These are phyloP conservation scores for Eremochloa ophiuroides DNA, from an alignment of 176 grass and related monocot species.

Conservation along the genomic window DNA sequence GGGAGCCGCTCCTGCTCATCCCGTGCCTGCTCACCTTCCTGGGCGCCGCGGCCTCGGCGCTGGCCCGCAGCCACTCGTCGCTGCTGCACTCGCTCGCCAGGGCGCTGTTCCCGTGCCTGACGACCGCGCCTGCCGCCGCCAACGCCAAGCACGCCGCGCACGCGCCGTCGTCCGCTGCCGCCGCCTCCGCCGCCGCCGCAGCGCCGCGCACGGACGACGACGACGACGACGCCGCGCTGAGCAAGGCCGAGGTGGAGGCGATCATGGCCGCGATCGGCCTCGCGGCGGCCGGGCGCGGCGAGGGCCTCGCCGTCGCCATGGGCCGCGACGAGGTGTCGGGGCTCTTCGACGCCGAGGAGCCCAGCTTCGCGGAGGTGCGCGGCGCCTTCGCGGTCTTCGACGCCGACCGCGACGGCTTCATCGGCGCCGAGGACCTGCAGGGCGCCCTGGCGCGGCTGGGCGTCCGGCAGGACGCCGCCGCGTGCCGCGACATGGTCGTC, in stretches of 20 bases:
- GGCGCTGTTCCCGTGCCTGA: conserved; percentile 23
- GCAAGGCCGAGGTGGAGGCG: conserved; percentile 40
- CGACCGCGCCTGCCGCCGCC: background rate
- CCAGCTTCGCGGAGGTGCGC: conserved; percentile 67
- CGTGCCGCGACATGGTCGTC: conserved; percentile 60
- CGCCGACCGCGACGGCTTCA: conserved; percentile 59
- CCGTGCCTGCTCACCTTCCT: conserved; percentile 32
- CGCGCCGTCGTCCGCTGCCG: background rate
- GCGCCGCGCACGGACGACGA: background rate
- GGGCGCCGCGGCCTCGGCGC: background rate
- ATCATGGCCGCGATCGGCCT: conserved; percentile 43
- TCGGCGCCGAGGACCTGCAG: conserved; percentile 60
- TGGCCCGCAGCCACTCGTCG: conserved; percentile 32
- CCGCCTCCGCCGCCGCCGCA: no score
- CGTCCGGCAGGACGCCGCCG: conserved; percentile 39
- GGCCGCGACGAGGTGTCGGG: conserved; percentile 25
- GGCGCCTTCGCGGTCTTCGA: conserved; percentile 74
- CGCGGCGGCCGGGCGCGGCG: background rate
- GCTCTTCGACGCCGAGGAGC: conserved; percentile 74
- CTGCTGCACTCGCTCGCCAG: conserved; percentile 27
- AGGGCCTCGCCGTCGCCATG: conserved; percentile 15
- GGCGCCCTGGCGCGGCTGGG: conserved; percentile 50
- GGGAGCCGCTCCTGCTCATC: conserved; percentile 44
- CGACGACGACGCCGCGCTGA: background rate
- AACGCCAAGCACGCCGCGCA: background rate